Evolutionary conservation across 2,329 filamentous ascomycete genomes (phyloP).

Genomic region (Tolypocladium endophyticum): DNA sequence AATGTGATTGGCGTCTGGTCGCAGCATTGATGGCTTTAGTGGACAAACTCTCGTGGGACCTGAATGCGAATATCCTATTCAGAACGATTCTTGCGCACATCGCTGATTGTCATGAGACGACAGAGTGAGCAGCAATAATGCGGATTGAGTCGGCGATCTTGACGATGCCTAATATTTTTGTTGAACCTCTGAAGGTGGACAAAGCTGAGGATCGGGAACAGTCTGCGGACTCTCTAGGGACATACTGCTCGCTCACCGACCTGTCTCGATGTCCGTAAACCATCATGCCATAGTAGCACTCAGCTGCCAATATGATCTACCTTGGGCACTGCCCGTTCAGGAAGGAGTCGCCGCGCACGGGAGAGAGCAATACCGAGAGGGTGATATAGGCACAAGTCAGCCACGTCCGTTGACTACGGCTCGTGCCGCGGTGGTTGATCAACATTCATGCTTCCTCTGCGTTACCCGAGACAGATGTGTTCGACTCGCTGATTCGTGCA

Average conservation of each 20-base stretch:
- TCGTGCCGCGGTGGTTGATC: neutral
- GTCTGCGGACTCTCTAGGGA: neutral
- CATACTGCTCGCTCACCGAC: neutral
- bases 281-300: no score
- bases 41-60: neutral
- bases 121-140: neutral
- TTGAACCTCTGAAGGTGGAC: neutral
- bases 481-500: neutral
- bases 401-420: neutral
- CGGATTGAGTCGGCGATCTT: neutral
- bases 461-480: neutral
- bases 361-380: neutral
- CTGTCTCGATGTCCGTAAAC: neutral
- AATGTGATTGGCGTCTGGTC: conserved; percentile 25
- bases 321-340: no score
- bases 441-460: neutral
- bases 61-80: neutral
- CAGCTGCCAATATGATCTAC: no score
- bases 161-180: neutral
- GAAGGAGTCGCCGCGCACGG: no score
- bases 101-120: neutral
- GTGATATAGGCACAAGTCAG: no score
- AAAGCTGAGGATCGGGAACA: neutral
- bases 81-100: neutral
- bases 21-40: conserved; percentile 10